Conservation (phyloP, 2,329 filamentous ascomycete species). For the Penicillium sp. region DNA sequence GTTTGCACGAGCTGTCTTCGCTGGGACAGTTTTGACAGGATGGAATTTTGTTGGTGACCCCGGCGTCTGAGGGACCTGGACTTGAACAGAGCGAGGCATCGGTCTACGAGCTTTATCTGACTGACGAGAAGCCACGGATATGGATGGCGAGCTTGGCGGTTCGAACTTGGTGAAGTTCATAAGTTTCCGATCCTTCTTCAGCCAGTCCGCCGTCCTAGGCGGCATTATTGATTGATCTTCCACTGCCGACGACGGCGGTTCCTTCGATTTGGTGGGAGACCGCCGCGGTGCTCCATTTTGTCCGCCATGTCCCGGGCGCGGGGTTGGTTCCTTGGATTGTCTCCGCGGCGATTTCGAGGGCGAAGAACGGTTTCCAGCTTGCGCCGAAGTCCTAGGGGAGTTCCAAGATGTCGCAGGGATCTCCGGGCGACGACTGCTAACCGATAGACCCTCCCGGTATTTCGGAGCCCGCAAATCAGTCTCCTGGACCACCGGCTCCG, state of each 20-base stretch:
- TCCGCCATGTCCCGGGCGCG: neutral
- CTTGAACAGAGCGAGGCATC: constrained; percentile 5
- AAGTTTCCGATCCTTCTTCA: constrained; percentile 32
- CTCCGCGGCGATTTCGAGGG: constrained; percentile 2
- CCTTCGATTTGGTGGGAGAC: constrained; percentile 5
- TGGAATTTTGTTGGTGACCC: neutral
- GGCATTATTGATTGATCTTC: constrained; percentile 6
- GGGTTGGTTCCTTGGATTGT: neutral
- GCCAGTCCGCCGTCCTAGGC: constrained; percentile 21
- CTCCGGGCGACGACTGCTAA: neutral
- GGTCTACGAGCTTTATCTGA: constrained; percentile 14
- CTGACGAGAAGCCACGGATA: constrained; percentile 24
- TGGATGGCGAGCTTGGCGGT: constrained; percentile 40
- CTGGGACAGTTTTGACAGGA: neutral
- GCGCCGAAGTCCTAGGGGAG: neutral
- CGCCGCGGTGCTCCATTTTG: neutral
- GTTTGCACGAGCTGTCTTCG: neutral
- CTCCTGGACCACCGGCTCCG: constrained; percentile 29
- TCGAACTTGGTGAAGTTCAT: constrained; percentile 34
- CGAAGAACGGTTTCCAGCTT: neutral
- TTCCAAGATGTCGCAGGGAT: neutral
- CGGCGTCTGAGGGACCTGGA: constrained; percentile 7
- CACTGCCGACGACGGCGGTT: neutral
- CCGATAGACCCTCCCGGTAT: constrained; percentile 18
- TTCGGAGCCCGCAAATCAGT: constrained; percentile 28